Conservation (phyloP, 306 rosid genomes). For the Prunus mongolica region DNA sequence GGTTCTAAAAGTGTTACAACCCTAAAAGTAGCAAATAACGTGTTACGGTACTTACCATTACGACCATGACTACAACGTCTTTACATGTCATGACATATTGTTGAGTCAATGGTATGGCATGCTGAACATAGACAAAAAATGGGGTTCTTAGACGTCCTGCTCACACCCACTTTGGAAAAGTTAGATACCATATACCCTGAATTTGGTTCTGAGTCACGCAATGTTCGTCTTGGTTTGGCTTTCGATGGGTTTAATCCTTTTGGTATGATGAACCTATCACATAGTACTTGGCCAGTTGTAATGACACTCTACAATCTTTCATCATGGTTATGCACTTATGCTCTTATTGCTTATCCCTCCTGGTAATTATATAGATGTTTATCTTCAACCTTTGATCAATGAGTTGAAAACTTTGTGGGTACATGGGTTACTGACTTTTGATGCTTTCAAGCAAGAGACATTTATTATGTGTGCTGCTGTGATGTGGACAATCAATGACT, state of each 20-base stretch:
- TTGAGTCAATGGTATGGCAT: neutral
- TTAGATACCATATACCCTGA: neutral
- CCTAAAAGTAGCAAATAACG: neutral
- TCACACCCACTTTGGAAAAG: neutral
- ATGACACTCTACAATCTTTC: neutral
- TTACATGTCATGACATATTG: neutral
- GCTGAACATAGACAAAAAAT: neutral
- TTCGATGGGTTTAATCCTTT: neutral
- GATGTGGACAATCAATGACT: constrained; percentile 4
- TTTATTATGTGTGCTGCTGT: neutral
- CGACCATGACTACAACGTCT: neutral
- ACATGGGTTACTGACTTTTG: neutral
- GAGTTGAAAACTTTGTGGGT: neutral
- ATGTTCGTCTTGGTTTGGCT: neutral
- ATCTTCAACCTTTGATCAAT: neutral
- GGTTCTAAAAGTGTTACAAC: no score
- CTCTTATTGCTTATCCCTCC: neutral
- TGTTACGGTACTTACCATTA: neutral
- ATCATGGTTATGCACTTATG: neutral
- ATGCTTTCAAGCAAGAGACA: neutral
- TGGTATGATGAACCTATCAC: neutral
- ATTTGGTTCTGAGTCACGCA: neutral
- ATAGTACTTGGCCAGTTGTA: neutral
- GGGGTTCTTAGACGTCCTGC: neutral
- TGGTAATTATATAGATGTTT: neutral